Base-by-base conservation (phyloP, 257 asterid species). In the Eustoma russellianum region DNA sequence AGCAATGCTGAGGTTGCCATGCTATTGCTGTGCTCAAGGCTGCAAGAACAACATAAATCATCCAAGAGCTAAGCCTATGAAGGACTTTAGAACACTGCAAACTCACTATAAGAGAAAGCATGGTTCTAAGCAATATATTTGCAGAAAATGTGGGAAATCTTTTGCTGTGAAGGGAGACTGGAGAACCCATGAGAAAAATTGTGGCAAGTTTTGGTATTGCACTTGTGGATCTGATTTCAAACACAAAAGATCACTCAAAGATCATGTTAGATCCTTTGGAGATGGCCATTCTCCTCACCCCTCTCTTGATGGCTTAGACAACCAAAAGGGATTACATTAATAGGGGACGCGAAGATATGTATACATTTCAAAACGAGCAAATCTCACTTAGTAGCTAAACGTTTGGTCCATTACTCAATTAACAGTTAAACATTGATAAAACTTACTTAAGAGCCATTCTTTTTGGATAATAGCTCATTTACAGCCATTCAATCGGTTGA, bases 31-130 rank as follows among this genome's bases (percentile, higher is more conserved):
- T 73, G 78, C 86, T 17, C 70, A 54, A 24, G 95, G 87, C 8
- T 90, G 98, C 76, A 90, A 83, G 75, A 90, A 86, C 81, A 86
- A 86, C 79, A 75, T 90, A 50, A 78, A 90, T 72, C 93, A 90
- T 52, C 98, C 95, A 0, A 65, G 85, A 3, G 88, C 95, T 5
- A 86, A 75, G 75, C 96, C 98, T 34, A 67, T 90, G 67, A 86
- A 90, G 34, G 98, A 90, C 56, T 90, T 90, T 55, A 68, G 95
- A 41, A 90, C 98, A 57, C 95, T 86, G 13, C 96, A 90, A 53
- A 90, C 93, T 3, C 98, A 90, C 73, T 90, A 79, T 85, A 90
- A 86, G 72, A 79, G 98, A 45, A 90, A 90, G 82, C 98, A 90
- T 56, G 94, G 95, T 9, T 51, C 84, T 1, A 86, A 86, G 77